These are phyloP conservation scores for Exophiala sp. DNA, from an alignment of 2,329 filamentous ascomycete species.

Conservation along the genomic window DNA sequence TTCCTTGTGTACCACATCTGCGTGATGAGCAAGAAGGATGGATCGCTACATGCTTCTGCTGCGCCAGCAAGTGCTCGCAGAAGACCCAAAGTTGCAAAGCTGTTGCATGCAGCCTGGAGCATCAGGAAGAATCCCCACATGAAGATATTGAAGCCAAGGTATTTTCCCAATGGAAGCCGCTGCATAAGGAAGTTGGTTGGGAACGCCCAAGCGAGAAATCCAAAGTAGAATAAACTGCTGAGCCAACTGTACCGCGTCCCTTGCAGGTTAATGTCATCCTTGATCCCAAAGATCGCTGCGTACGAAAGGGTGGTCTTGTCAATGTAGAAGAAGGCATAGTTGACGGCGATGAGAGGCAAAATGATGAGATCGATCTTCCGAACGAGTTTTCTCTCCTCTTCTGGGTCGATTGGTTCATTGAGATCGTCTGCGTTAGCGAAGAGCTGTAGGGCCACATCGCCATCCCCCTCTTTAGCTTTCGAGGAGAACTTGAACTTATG, in stretches of 20 bases:
- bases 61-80: conserved; percentile 55
- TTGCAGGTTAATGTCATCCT: conserved; percentile 50
- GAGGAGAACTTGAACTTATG: conserved; percentile 24
- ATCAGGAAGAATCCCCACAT: conserved; percentile 49
- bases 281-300: conserved; percentile 63
- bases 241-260: conserved; percentile 47
- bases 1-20: conserved; percentile 59
- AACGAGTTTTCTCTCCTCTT: conserved; percentile 47
- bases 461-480: conserved; percentile 32
- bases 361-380: conserved; percentile 60
- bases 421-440: conserved; percentile 49
- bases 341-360: conserved; percentile 54
- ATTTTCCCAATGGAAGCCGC: conserved; percentile 62
- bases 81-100: conserved; percentile 54
- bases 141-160: conserved; percentile 50
- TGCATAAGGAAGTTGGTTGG: conserved; percentile 66
- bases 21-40: conserved; percentile 42
- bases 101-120: conserved; percentile 53
- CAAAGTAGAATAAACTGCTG: conserved; percentile 45
- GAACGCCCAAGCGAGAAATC: conserved; percentile 59
- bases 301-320: conserved; percentile 41
- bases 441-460: conserved; percentile 51
- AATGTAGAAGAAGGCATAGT: conserved; percentile 54
- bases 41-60: conserved; percentile 52
- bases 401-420: conserved; percentile 44